Base-by-base conservation (phyloP, 345 rosid genomes). In the Moricandia arvensis region DNA sequence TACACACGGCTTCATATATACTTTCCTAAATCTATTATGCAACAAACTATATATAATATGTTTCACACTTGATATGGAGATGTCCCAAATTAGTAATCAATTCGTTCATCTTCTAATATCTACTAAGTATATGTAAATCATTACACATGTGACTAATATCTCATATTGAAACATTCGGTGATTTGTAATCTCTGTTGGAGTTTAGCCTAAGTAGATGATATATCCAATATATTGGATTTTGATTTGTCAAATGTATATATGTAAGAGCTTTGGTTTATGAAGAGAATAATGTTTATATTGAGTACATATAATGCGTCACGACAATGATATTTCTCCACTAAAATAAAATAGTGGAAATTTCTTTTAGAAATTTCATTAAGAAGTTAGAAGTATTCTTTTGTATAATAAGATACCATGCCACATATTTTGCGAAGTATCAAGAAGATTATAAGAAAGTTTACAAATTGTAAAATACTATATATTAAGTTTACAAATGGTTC, bases 51-150 rank as follows among this genome's bases (percentile, higher is more conserved):
- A 45, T 51, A 51, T 75, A 35, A 60, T 51, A 60, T 57, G 58
- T 41, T 76, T 76, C 80, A 53, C 74, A 54, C 43, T 75, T 76
- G 69, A 27, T 60, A 59, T 49, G 38, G 43, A 37, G 34, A 68
- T 61, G 69, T 68, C 54, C 74, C 57, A 35, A 51, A 60, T 51
- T 51, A 75, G 63, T 58, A 58, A 54, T 61, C 31, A 31, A 16
- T 61, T 8, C 7, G 0, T 2, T 61, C 34, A 15, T 60, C 7
- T 33, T 15, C 9, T 61, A 30, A 2, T 8, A 57, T 57, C 27
- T 24, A 7, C 10, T 33, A 7, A 16, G 2, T 10, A 4, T 30
- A 31, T 29, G 13, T 31, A 33, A 31, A 17, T 68, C n/a, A 2
- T 4, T n/a, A 1, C 47, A 9, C 6, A 55, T 13, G 35, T n/a